Conservation (phyloP, 306 rosid genomes). For the Neltuma alba region DNA sequence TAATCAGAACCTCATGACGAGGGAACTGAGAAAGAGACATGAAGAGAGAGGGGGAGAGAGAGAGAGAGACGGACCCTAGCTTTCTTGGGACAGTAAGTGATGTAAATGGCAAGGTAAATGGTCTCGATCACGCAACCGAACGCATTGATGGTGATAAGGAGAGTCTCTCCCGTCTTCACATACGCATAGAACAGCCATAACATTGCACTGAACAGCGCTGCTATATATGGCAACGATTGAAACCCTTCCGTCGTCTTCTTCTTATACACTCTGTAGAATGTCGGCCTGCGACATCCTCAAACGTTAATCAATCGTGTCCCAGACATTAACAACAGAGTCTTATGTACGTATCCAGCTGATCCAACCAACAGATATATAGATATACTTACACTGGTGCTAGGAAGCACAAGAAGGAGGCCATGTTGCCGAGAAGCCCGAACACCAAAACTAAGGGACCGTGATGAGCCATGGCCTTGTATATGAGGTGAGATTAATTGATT, state of each 20-base stretch:
- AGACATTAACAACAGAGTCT: neutral
- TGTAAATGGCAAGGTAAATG: constrained; percentile 70
- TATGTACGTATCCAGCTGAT: neutral
- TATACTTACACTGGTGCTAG: constrained; percentile 88
- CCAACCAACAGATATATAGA: neutral
- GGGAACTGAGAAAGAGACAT: neutral
- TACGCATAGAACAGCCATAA: constrained; percentile 89
- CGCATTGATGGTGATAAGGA: constrained; percentile 80
- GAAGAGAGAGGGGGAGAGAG: neutral
- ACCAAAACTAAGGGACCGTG: constrained; percentile 48
- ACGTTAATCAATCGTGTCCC: neutral
- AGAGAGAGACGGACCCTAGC: constrained; percentile 51
- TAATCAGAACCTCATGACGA: neutral
- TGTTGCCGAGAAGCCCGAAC: constrained; percentile 84
- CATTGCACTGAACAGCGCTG: constrained; percentile 83
- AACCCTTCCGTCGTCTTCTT: constrained; percentile 96
- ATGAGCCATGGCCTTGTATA: constrained; percentile 43
- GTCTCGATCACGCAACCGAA: constrained; percentile 89
- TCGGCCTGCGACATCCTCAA: constrained; percentile 55
- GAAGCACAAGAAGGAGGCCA: constrained; percentile 76
- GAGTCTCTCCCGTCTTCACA: constrained; percentile 59
- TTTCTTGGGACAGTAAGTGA: constrained; percentile 74
- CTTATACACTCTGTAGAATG: constrained; percentile 69
- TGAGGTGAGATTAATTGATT: no score
- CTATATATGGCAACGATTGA: constrained; percentile 85